Evolutionary conservation across 345 rosid species (phyloP).

Genomic region (Triadica sebifera): DNA sequence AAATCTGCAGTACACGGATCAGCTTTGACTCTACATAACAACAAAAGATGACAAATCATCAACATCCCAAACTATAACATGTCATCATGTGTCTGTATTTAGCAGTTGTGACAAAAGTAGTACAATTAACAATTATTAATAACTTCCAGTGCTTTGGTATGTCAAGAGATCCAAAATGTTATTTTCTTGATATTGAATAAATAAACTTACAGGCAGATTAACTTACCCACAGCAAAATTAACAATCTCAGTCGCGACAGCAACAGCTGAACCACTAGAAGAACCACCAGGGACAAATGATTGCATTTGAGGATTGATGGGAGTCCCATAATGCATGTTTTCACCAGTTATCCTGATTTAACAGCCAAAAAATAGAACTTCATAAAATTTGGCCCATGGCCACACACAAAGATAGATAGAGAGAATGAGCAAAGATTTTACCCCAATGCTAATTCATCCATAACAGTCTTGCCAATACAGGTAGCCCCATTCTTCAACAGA

Average conservation of each 20-base stretch:
- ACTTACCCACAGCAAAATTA: conserved; percentile 80
- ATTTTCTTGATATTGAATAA: not conserved
- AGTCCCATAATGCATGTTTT: conserved; percentile 80
- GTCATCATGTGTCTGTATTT: not conserved
- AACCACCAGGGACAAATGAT: conserved; percentile 77
- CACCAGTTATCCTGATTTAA: conserved; percentile 60
- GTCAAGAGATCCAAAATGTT: no score
- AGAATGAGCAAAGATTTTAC: conserved; percentile 28
- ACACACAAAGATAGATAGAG: not conserved
- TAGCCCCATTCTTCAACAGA: conserved; percentile 78
- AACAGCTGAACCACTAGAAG: conserved; percentile 95
- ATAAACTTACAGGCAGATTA: not conserved
- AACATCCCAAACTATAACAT: not conserved
- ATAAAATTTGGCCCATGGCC: not conserved
- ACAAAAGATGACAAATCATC: not conserved
- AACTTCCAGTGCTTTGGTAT: not conserved
- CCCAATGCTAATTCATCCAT: conserved; percentile 82
- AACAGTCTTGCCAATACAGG: conserved; percentile 86
- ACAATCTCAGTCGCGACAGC: conserved; percentile 82
- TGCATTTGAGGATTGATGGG: conserved; percentile 72
- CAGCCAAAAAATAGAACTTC: conserved; percentile 10
- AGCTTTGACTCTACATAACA: not conserved
- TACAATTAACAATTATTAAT: not conserved
- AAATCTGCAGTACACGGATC: not conserved
- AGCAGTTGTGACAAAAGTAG: no score